Evolutionary conservation across 176 grass and related monocot genomes (phyloP).

Genomic region (Aegilops sharonensis): DNA sequence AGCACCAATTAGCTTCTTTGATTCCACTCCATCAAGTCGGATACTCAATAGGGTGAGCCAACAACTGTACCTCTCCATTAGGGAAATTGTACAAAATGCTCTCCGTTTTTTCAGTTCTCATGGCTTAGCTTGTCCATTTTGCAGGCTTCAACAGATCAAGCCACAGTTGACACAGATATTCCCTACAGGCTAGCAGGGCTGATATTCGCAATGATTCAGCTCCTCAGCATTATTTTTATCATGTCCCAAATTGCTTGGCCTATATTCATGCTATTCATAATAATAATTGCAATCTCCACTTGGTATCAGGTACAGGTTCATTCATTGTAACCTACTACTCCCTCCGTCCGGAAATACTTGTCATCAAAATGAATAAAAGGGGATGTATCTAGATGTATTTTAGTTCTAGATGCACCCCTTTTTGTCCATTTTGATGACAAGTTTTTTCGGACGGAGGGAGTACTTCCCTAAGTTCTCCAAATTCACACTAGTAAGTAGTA

Average conservation of each 20-base stretch:
- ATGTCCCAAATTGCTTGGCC: slow-evolving; percentile 95
- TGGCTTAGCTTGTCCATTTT: slow-evolving; percentile 22
- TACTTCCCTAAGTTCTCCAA: slow-evolving; percentile 4
- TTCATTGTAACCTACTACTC: neutral
- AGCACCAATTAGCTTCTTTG: slow-evolving; percentile 81
- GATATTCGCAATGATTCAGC: slow-evolving; percentile 83
- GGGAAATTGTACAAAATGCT: neutral
- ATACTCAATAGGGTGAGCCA: slow-evolving; percentile 85
- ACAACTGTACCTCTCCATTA: neutral
- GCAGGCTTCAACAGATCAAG: slow-evolving; percentile 89
- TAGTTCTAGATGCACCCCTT: too few species aligned
- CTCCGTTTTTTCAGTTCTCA: neutral
- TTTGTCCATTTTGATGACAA: too few species aligned
- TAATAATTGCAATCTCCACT: slow-evolving; percentile 63
- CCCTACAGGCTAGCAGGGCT: slow-evolving; percentile 88
- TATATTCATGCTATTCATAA: slow-evolving; percentile 74
- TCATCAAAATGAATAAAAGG: too few species aligned
- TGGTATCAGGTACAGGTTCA: slow-evolving; percentile 76
- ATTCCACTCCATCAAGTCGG: slow-evolving; percentile 73
- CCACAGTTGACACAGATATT: slow-evolving; percentile 81
- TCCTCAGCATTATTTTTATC: slow-evolving; percentile 73
- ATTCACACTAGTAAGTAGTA: slow-evolving; percentile 25
- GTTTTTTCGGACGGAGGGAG: too few species aligned
- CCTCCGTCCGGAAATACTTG: too few species aligned
- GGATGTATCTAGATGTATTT: too few species aligned